Base-by-base conservation (phyloP, 164 flowering plant species). In the Magnolia officinalis region DNA sequence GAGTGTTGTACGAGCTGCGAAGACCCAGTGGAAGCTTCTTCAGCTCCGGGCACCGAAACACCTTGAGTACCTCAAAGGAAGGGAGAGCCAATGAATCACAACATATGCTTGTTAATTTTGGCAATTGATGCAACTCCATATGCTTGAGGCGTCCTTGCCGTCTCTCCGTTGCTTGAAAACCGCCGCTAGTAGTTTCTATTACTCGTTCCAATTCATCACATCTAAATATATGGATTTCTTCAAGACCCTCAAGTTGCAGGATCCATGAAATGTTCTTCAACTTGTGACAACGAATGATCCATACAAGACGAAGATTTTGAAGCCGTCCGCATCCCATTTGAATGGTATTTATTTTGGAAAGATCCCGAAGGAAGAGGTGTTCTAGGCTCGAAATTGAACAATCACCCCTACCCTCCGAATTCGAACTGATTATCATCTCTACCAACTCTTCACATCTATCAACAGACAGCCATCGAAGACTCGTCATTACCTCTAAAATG, bases 221-320 rank as follows among this genome's bases (percentile, higher is more conserved):
- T 14, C 20, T 20, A 8, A 10, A 11, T 31, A 81, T 1, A 37
- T 7, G 1, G n/a, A 81, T 72, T 4, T 14, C 9, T 21, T 59
- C 26, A 5, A 81, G 75, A 14, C 26, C 58, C 20, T 59, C 68
- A 52, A 52, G 68, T 7, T 45, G 64, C 14, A 20, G 1, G 70
- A 78, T 45, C 77, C 79, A 75, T 24, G 74, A 61, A 8, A 75
- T 29, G 66, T 73, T 64, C 79, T 68, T 61, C 77, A 81, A 7
- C 8, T 20, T 65, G 55, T 55, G 18, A 45, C 83, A 81, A 10
- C 29, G n/a, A 8, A 0, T 1, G 20, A 79, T 76, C 4, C 14
- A 0, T 8, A 78, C n/a, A 13, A 0, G 2, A 1, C 23, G 24
- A 64, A 78, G 83, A 5, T 64, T 73, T 50, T 18, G 61, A 20